phyloP scores from a whole-genome alignment of 768 basidiomycete species.

The Tricholoma terreum region DNA sequence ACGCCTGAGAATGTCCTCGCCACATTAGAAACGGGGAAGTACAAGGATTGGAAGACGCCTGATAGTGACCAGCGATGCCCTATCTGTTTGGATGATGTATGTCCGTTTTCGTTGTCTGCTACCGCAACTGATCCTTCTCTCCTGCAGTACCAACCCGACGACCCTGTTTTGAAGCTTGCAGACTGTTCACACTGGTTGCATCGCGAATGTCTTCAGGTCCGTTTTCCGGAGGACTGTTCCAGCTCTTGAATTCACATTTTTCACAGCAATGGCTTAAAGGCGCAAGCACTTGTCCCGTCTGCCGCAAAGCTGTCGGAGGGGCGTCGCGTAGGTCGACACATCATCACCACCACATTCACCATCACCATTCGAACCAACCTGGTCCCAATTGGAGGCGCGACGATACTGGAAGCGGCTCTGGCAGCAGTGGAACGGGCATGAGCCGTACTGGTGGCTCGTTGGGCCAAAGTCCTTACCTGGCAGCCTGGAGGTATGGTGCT shows the following conservation, averaged over 20 bases:
- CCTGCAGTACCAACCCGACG: conserved; percentile 60
- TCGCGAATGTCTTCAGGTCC: conserved; percentile 70
- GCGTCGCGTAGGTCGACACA: neutral
- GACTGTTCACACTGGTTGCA: conserved; percentile 83
- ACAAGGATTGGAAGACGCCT: conserved; percentile 63
- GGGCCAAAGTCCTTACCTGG: neutral
- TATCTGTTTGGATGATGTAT: conserved; percentile 81
- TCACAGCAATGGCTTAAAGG: conserved; percentile 75
- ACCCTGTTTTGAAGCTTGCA: conserved; percentile 60
- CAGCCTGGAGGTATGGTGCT: neutral
- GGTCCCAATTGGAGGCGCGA: conserved; percentile 13
- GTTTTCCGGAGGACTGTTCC: conserved; percentile 13
- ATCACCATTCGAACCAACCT: conserved; percentile 7
- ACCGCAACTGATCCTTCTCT: conserved; percentile 8
- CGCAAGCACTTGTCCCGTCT: conserved; percentile 79
- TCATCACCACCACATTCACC: neutral
- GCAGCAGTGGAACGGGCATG: neutral
- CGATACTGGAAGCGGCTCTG: conserved; percentile 7
- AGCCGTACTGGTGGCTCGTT: neutral
- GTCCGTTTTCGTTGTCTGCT: conserved; percentile 24
- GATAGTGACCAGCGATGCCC: conserved; percentile 76
- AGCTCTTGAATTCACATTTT: conserved; percentile 5
- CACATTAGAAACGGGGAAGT: conserved; percentile 55
- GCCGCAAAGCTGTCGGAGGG: conserved; percentile 54
- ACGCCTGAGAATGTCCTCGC: conserved; percentile 62